Evolutionary conservation across 2,329 filamentous ascomycete genomes (phyloP).

Genomic region (Anisogramma anomala): DNA sequence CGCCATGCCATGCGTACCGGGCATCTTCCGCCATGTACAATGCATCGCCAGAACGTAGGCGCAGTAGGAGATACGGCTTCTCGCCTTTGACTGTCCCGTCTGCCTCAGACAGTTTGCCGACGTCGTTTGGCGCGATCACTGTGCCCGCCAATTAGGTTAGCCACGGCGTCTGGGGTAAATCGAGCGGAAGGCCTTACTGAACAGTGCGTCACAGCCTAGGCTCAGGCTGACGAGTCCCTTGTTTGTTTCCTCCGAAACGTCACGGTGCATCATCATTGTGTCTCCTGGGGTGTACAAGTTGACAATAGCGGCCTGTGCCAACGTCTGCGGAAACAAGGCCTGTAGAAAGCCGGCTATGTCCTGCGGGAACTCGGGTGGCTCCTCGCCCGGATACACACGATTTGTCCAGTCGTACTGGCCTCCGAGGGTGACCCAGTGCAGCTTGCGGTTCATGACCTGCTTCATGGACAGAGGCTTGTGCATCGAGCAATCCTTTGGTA

Average conservation of each 20-base stretch:
- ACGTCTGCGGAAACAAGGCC: conserved; percentile 62
- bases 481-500: conserved; percentile 58
- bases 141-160: neutral
- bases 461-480: conserved; percentile 62
- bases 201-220: conserved; percentile 80
- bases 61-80: conserved; percentile 46
- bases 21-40: conserved; percentile 78
- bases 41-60: conserved; percentile 73
- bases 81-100: conserved; percentile 18
- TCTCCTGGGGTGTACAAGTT: conserved; percentile 89
- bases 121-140: conserved; percentile 43
- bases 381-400: conserved; percentile 62
- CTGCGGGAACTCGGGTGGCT: conserved; percentile 59
- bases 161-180: neutral
- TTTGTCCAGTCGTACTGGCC: conserved; percentile 95
- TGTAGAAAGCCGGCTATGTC: conserved; percentile 61
- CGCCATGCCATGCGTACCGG: conserved; percentile 88
- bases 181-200: conserved; percentile 26
- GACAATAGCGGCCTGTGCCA: conserved; percentile 80
- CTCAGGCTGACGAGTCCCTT: conserved; percentile 74
- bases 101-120: conserved; percentile 20
- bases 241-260: conserved; percentile 78
- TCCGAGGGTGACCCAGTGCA: conserved; percentile 90
- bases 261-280: conserved; percentile 83
- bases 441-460: conserved; percentile 63